Evolutionary conservation across 345 rosid species (phyloP), one percentile per base, ranked within the genome.

Genomic region (Citrus australasica): DNA sequence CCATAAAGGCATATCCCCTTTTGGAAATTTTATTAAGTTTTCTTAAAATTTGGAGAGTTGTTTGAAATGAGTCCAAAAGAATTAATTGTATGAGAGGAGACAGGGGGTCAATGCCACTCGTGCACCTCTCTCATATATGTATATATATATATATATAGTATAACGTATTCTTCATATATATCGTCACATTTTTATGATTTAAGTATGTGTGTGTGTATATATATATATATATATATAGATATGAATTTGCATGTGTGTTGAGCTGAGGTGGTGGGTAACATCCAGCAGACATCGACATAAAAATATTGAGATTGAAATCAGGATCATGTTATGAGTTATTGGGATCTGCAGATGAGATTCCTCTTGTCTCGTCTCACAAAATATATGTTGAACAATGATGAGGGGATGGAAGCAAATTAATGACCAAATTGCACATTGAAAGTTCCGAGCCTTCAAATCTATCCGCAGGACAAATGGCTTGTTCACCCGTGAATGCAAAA

Each of bases 401-500:
- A 28, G 38, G 0, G 58, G 61, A 62, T 8, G 21, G 64, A 76
- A 51, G 8, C 37, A 19, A 14, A n/a, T 9, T 11, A 21, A 64
- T 53, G 58, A 53, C 62, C 37, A 32, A 74, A 5, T 69, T 68
- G n/a, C 30, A 51, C 58, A 58, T 9, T 77, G 14, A 69, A 65
- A 53, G 64, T 75, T 64, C 62, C 30, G 13, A 42, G 28, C 71
- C 58, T 48, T 6, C 6, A 22, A 1, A 16, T 53, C 21, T 17
- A 53, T 53, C 58, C 5, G 7, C 5, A 53, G 8, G 17, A 21
- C 59, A 71, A 83, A 86, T 88, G 90, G 79, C 83, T 25, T 53
- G 79, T n/a, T 79, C 82, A 51, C 28, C 22, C 40, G 25, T 40
- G 33, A 14, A 24, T 17, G 27, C 33, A 25, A 46, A 69, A 69